Percentiles rank a stretch among this genome's conserved stretches.
Evolutionary conservation across 2,329 filamentous ascomycete species (phyloP).

Genomic region (Colletotrichum lindemuthianum): DNA sequence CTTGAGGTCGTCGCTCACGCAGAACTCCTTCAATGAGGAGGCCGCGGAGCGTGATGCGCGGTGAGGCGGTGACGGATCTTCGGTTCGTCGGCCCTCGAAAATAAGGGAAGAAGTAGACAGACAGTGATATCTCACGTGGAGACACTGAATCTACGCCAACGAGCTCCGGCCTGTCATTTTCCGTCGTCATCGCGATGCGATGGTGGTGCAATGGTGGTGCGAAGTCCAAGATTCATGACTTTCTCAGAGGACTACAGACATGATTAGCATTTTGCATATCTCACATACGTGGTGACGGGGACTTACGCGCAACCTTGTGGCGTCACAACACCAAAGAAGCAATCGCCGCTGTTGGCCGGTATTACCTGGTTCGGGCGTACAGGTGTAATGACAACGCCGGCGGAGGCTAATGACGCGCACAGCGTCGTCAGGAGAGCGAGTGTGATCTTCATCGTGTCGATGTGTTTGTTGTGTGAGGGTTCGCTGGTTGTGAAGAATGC

Average conservation of each 20-base stretch:
- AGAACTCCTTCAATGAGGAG: too few relatives aligned
- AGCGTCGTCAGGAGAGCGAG: conserved; percentile 53
- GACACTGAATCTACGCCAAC: background rate
- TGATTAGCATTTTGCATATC: background rate
- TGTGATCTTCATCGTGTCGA: conserved; percentile 53
- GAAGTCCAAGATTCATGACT: conserved; percentile 1
- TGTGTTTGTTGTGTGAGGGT: background rate
- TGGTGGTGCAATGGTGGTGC: background rate
- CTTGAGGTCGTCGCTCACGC: background rate
- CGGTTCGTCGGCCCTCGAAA: conserved; percentile 6
- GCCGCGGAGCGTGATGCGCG: background rate
- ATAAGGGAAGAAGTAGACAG: too few relatives aligned
- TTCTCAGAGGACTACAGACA: conserved; percentile 12
- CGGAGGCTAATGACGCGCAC: conserved; percentile 57
- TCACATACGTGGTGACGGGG: background rate
- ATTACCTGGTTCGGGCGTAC: conserved; percentile 62
- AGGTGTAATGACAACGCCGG: conserved; percentile 66
- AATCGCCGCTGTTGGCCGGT: conserved; percentile 55
- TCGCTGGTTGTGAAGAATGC: background rate
- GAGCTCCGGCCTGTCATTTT: conserved; percentile 26
- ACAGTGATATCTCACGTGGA: background rate
- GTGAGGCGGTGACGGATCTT: conserved; percentile 13
- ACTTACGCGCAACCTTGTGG: conserved; percentile 68
- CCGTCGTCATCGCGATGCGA: conserved; percentile 8
- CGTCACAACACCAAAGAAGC: conserved; percentile 65